Evolutionary conservation across 2,329 filamentous ascomycete genomes (phyloP).

Genomic region (Scorias spongiosa): DNA sequence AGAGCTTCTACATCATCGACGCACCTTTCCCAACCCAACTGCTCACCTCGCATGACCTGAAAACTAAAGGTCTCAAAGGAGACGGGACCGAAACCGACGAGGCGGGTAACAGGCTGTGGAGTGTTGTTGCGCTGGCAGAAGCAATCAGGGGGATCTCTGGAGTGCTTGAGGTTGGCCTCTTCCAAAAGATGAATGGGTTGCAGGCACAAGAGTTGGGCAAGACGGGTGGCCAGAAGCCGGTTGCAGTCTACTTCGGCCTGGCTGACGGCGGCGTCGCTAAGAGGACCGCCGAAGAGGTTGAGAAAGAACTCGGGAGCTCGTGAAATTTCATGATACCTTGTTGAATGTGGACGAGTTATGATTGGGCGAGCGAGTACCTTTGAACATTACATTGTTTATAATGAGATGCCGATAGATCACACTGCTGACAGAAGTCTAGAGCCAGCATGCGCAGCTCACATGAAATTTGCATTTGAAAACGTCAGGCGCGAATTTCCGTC

Average conservation of each 20-base stretch:
- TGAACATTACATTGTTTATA: too few relatives aligned
- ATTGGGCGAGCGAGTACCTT: background rate
- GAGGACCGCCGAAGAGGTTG: constrained; percentile 1
- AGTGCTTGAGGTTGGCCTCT: constrained; percentile 83
- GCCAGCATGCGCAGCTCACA: too few relatives aligned
- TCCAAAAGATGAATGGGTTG: constrained; percentile 65
- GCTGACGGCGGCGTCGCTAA: constrained; percentile 38
- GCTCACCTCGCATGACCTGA: constrained; percentile 41
- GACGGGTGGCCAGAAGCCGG: constrained; percentile 70
- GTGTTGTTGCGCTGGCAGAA: constrained; percentile 58
- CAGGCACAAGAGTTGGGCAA: constrained; percentile 44
- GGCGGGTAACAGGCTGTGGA: constrained; percentile 56
- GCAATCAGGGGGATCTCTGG: constrained; percentile 70
- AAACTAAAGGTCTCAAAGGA: constrained; percentile 21
- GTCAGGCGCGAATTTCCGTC: too few relatives aligned
- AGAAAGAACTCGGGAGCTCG: background rate
- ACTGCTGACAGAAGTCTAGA: too few relatives aligned
- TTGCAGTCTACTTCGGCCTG: constrained; percentile 92
- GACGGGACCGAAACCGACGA: constrained; percentile 18
- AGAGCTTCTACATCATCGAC: constrained; percentile 81
- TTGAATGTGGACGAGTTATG: background rate
- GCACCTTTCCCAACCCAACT: constrained; percentile 61
- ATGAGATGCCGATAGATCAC: too few relatives aligned
- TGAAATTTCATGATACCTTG: background rate
- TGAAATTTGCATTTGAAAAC: too few relatives aligned